phyloP scores from a whole-genome alignment of 805 yeast species.

The Starmerella sp. region DNA sequence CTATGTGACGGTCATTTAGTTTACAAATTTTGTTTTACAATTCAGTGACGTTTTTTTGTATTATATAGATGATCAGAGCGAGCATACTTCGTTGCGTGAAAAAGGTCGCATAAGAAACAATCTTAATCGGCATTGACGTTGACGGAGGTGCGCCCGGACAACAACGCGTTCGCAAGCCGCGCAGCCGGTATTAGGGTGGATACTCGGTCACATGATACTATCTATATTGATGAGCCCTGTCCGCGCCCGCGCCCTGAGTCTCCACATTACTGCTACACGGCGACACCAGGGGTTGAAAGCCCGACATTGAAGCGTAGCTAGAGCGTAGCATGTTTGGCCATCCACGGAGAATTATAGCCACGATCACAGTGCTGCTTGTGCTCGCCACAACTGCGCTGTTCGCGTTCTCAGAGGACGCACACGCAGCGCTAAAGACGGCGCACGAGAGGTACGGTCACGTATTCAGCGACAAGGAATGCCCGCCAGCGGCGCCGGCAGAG shows the following conservation, averaged over 20 bases:
- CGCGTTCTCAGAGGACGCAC: conserved; percentile 9
- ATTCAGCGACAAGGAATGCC: neutral
- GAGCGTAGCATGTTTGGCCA: neutral
- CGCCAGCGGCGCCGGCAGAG: neutral
- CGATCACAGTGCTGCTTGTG: neutral
- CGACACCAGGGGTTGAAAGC: neutral
- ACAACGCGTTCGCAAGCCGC: too few species aligned
- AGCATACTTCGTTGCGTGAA: too few species aligned
- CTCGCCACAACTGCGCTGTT: neutral
- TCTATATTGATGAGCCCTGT: too few species aligned
- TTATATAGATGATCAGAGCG: too few species aligned
- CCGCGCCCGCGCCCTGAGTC: neutral
- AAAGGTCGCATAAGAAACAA: too few species aligned
- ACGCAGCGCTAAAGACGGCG: conserved; percentile 6
- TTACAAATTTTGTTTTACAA: too few species aligned
- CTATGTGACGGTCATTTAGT: too few species aligned
- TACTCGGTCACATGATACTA: too few species aligned
- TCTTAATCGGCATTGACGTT: too few species aligned
- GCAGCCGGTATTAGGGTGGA: too few species aligned
- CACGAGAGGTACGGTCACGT: neutral
- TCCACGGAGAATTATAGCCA: neutral
- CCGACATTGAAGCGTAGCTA: neutral
- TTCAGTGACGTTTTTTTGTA: too few species aligned
- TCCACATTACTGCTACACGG: neutral
- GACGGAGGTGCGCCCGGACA: too few species aligned